Conservation (phyloP, 305 asterid species). For the Fraxinus floribunda region DNA sequence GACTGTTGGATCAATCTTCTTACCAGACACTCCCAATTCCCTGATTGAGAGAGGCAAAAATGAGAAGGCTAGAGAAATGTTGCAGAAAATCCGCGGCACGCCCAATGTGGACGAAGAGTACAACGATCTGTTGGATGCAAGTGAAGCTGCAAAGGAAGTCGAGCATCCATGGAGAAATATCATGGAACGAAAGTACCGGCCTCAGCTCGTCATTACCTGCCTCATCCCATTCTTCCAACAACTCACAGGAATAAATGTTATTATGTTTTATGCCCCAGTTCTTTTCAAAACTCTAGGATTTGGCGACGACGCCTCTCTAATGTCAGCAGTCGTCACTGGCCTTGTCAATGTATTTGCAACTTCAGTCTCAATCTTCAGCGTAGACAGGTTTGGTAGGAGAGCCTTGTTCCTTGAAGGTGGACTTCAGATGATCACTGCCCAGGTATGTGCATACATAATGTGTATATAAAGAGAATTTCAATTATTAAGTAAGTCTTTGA, state of each 20-base stretch:
- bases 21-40: slow-evolving; percentile 76
- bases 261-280: slow-evolving; percentile 67
- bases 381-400: slow-evolving; percentile 54
- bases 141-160: slow-evolving; percentile 37
- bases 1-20: slow-evolving; percentile 44
- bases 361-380: slow-evolving; percentile 37
- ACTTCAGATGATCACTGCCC: slow-evolving; percentile 42
- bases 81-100: slow-evolving; percentile 50
- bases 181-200: slow-evolving; percentile 34
- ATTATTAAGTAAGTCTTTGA: neutral
- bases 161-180: slow-evolving; percentile 45
- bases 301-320: slow-evolving; percentile 45
- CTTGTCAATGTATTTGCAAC: slow-evolving; percentile 51
- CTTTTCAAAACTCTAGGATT: slow-evolving; percentile 60
- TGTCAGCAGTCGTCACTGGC: slow-evolving; percentile 50
- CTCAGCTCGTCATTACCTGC: slow-evolving; percentile 41
- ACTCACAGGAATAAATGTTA: slow-evolving; percentile 58
- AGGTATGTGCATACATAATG: slow-evolving; percentile 11
- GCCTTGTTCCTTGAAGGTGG: slow-evolving; percentile 53
- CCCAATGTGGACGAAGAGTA: slow-evolving; percentile 43
- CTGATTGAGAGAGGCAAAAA: slow-evolving; percentile 47
- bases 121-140: slow-evolving; percentile 51
- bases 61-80: slow-evolving; percentile 36
- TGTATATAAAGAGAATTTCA: neutral
- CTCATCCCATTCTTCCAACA: slow-evolving; percentile 62